Conservation (phyloP, 768 basidiomycete genomes). For the Kwoniella newhampshirensis region DNA sequence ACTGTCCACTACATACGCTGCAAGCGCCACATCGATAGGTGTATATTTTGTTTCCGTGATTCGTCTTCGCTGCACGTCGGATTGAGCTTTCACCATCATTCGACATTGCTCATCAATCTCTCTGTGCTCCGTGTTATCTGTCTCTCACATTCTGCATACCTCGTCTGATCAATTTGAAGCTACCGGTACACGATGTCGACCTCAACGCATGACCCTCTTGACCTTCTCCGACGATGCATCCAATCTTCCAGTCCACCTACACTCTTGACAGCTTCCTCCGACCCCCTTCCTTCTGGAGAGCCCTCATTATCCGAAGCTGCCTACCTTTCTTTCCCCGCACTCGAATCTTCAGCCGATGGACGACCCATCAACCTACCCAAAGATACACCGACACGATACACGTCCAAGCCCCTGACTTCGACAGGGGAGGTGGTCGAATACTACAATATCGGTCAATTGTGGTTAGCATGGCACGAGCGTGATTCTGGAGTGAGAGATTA, state of each 20-base stretch:
- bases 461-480: constrained; percentile 75
- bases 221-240: constrained; percentile 48
- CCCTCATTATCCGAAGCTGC: constrained; percentile 62
- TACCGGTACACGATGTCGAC: constrained; percentile 9
- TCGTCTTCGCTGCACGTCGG: too few relatives aligned
- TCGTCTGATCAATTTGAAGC: too few relatives aligned
- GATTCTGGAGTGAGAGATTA: constrained; percentile 80
- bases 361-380: constrained; percentile 61
- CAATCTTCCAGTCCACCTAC: constrained; percentile 24
- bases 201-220: constrained; percentile 40
- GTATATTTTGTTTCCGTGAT: too few relatives aligned
- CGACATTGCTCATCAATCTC: too few relatives aligned
- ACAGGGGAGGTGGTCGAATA: constrained; percentile 59
- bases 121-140: too few relatives aligned
- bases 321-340: constrained; percentile 60
- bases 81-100: too few relatives aligned
- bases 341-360: constrained; percentile 8
- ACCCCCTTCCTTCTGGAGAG: constrained; percentile 53
- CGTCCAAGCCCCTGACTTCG: too few relatives aligned
- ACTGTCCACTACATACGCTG: too few relatives aligned
- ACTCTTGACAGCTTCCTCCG: constrained; percentile 46
- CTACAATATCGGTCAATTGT: constrained; percentile 76
- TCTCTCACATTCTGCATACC: too few relatives aligned
- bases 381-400: constrained; percentile 71
- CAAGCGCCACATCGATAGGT: too few relatives aligned